Conservation (phyloP, 140 eudicot genomes). For the Anethum foeniculum region DNA sequence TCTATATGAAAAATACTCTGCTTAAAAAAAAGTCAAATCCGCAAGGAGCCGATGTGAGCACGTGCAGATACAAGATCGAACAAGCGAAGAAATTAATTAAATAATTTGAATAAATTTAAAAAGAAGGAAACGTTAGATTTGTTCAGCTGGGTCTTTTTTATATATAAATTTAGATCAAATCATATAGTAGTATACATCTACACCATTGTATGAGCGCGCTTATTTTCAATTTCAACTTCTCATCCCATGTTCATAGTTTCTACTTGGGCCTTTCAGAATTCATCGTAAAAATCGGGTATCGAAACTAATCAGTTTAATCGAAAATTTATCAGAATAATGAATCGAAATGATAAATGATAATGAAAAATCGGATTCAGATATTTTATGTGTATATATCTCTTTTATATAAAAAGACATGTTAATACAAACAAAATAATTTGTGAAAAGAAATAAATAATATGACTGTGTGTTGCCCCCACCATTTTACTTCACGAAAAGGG, state of each 20-base stretch:
- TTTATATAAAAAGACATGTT: too few relatives aligned
- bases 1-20: too few relatives aligned
- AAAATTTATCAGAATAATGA: too few relatives aligned
- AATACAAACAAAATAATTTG: conserved; percentile 6
- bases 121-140: neutral
- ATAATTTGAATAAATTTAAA: neutral
- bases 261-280: neutral
- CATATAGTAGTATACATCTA: neutral
- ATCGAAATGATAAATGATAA: too few relatives aligned
- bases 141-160: neutral
- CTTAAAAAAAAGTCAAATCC: too few relatives aligned
- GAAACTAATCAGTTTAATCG: too few relatives aligned
- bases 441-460: conserved; percentile 27
- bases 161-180: neutral
- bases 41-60: neutral
- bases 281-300: too few relatives aligned
- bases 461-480: conserved; percentile 40
- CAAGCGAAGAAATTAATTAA: neutral
- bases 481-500: neutral
- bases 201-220: neutral
- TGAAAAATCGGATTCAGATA: too few relatives aligned
- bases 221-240: neutral
- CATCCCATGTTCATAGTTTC: neutral
- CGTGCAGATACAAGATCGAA: conserved; percentile 8
- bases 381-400: too few relatives aligned